Conservation (phyloP, 345 rosid species). For the Dimocarpus longan region DNA sequence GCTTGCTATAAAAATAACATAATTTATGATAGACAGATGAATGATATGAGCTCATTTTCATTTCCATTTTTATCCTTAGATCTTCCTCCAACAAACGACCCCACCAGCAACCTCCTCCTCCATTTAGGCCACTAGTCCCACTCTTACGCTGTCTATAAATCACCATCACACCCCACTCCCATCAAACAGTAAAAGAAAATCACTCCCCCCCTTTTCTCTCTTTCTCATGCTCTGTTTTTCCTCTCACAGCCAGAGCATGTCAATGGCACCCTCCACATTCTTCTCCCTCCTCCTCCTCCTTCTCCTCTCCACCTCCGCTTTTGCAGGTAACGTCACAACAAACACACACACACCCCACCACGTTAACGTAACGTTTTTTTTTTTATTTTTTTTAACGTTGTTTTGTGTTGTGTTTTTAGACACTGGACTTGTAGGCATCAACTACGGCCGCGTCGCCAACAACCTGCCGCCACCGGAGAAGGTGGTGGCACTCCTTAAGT, state of each 20-base stretch:
- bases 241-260: slow-evolving; percentile 26
- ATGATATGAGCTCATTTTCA: too few species aligned
- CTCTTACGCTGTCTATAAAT: slow-evolving; percentile 23
- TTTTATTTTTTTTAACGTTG: neutral
- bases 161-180: neutral
- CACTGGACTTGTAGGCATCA: slow-evolving; percentile 66
- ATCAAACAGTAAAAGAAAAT: neutral
- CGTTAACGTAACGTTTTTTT: neutral
- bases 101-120: slow-evolving; percentile 13
- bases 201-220: slow-evolving; percentile 6
- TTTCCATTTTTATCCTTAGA: slow-evolving; percentile 15
- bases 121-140: slow-evolving; percentile 31
- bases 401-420: slow-evolving; percentile 30
- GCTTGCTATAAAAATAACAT: too few species aligned
- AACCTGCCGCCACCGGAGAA: slow-evolving; percentile 67
- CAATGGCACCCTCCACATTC: slow-evolving; percentile 25
- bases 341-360: too few species aligned
- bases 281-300: slow-evolving; percentile 39
- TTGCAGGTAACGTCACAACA: slow-evolving; percentile 37
- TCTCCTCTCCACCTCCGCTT: slow-evolving; percentile 27
- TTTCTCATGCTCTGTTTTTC: slow-evolving; percentile 7
- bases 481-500: slow-evolving; percentile 68
- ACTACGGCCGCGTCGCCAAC: slow-evolving; percentile 83
- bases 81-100: slow-evolving; percentile 18
- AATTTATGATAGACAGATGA: too few species aligned